These are phyloP conservation scores for Vinca major DNA, from an alignment of 305 asterid genomes.

Conservation along the genomic window DNA sequence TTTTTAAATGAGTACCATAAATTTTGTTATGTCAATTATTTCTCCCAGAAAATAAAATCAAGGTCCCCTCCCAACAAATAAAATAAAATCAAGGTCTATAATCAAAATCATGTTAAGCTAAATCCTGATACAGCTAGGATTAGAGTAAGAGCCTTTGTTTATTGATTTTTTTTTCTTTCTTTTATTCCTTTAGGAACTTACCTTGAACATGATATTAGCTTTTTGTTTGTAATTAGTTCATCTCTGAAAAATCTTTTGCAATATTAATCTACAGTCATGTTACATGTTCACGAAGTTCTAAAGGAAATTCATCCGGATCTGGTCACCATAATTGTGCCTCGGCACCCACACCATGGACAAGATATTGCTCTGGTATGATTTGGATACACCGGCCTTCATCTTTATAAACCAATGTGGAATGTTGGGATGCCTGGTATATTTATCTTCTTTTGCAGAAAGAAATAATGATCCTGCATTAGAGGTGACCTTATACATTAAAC, in stretches of 20 bases:
- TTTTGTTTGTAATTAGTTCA: constrained; percentile 4
- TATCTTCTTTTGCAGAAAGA: neutral
- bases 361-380: constrained; percentile 60
- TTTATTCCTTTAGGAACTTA: too few species aligned
- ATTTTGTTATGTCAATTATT: neutral
- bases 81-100: neutral
- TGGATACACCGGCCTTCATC: constrained; percentile 1
- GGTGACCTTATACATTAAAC: neutral
- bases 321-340: constrained; percentile 70
- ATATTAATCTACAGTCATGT: constrained; percentile 47
- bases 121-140: neutral
- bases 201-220: neutral
- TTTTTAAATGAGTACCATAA: neutral
- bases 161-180: too few species aligned
- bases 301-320: constrained; percentile 50
- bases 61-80: too few species aligned
- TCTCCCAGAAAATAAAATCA: neutral
- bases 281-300: constrained; percentile 57
- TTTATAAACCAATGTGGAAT: constrained; percentile 4
- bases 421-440: neutral
- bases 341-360: constrained; percentile 60
- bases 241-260: neutral
- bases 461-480: neutral
- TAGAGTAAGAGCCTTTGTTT: too few species aligned
- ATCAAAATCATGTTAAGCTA: neutral